Conservation (phyloP, 1,284 basidiomycete genomes). For the Leccinum subrobustum region DNA sequence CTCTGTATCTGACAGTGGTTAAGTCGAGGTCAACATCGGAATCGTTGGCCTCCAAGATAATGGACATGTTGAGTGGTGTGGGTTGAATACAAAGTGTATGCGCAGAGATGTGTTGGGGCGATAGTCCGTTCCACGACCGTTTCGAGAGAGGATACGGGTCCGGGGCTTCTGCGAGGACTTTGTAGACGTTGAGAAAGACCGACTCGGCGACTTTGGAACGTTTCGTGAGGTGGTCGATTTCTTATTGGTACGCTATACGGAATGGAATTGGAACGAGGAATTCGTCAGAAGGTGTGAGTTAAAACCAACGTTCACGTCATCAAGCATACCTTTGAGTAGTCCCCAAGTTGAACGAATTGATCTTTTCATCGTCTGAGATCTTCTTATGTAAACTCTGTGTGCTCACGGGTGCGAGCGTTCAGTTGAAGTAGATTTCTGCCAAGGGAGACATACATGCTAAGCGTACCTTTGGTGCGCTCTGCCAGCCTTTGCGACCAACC, state of each 20-base stretch:
- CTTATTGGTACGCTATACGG: conserved; percentile 83
- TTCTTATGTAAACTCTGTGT: background rate
- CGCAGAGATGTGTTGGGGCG: conserved; percentile 36
- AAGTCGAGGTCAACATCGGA: conserved; percentile 13
- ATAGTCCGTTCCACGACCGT: conserved; percentile 92
- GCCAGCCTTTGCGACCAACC: conserved; percentile 88
- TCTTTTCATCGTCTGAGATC: conserved; percentile 7
- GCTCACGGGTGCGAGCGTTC: background rate
- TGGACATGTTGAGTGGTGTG: conserved; percentile 16
- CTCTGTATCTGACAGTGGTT: conserved; percentile 4
- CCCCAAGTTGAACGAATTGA: conserved; percentile 74
- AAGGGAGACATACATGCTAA: background rate
- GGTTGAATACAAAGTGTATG: background rate
- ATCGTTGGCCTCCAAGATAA: conserved; percentile 15
- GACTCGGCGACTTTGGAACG: conserved; percentile 93
- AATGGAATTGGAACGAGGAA: background rate
- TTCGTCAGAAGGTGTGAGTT: background rate
- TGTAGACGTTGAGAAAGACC: conserved; percentile 92
- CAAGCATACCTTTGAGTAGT: conserved; percentile 70
- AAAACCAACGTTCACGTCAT: background rate
- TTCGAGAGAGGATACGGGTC: conserved; percentile 97
- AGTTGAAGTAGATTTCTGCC: background rate
- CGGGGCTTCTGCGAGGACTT: conserved; percentile 89
- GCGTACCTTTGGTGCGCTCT: conserved; percentile 86
- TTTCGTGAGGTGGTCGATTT: conserved; percentile 94